Evolutionary conservation across 2,329 filamentous ascomycete genomes (phyloP).

Genomic region (Talaromyces piceae): DNA sequence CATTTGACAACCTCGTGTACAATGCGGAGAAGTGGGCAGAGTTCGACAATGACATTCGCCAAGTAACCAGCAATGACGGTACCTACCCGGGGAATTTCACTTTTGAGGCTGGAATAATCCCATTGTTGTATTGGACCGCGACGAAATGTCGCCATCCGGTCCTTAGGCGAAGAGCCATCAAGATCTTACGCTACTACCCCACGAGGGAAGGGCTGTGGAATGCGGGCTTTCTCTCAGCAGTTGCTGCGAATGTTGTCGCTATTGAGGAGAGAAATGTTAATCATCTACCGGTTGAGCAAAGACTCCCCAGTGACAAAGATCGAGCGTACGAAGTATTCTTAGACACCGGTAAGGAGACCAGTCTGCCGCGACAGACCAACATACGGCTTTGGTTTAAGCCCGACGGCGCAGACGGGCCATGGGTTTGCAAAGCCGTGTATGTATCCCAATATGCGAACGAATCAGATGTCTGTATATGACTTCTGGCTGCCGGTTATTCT

Average conservation of each 20-base stretch:
- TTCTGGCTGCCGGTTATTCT: too few relatives aligned
- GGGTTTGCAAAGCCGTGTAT: neutral
- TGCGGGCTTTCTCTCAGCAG: neutral
- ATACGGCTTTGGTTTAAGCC: neutral
- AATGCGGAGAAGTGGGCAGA: neutral
- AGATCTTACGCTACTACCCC: neutral
- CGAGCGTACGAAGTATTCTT: neutral
- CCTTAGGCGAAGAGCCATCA: constrained; percentile 25
- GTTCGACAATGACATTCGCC: neutral
- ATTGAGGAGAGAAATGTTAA: neutral
- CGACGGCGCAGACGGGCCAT: neutral
- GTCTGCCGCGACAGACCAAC: neutral
- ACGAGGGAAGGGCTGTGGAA: neutral
- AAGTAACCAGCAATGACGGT: neutral
- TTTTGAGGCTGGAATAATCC: constrained; percentile 25
- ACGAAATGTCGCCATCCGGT: constrained; percentile 24
- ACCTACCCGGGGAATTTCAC: constrained; percentile 7
- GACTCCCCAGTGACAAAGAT: neutral
- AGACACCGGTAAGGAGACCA: neutral
- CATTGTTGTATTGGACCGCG: constrained; percentile 26
- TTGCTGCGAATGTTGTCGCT: neutral
- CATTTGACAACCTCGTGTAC: neutral
- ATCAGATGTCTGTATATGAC: too few relatives aligned
- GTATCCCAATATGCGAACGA: neutral
- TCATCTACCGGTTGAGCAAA: neutral